Conservation (phyloP, 2,329 filamentous ascomycete species). For the Cladosporium austrohemisphaericum region DNA sequence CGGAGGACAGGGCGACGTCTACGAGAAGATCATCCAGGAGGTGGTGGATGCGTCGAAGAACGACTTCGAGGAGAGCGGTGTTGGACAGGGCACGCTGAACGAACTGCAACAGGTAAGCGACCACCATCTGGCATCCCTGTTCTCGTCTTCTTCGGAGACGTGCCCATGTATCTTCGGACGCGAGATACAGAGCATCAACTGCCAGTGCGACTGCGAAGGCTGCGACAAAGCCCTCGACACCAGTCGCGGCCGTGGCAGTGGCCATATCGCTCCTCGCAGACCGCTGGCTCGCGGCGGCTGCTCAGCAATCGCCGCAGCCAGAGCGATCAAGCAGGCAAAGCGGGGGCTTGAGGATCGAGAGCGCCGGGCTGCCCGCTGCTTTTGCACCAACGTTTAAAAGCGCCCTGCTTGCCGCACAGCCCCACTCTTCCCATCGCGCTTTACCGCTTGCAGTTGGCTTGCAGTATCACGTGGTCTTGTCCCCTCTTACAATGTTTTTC, state of each 20-base stretch:
- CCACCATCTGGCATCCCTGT: conserved; percentile 20
- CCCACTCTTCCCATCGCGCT: conserved; percentile 24
- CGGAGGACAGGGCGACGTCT: conserved; percentile 64
- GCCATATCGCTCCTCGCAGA: conserved; percentile 1
- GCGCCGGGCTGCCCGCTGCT: conserved; percentile 39
- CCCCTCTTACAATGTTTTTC: background rate
- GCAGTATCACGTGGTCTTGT: conserved; percentile 20
- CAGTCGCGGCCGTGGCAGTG: background rate
- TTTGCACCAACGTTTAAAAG: conserved; percentile 46
- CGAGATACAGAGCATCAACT: background rate
- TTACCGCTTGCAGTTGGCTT: conserved; percentile 32
- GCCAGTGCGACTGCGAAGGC: background rate
- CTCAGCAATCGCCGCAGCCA: conserved; percentile 20
- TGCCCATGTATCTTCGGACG: background rate
- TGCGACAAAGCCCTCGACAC: background rate
- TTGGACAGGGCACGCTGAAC: conserved; percentile 80
- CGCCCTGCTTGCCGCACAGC: conserved; percentile 18
- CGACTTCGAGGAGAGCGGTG: conserved; percentile 95
- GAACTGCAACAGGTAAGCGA: conserved; percentile 75
- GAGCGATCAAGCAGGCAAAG: conserved; percentile 36
- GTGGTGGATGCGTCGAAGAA: conserved; percentile 63
- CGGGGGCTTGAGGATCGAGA: conserved; percentile 40
- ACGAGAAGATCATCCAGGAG: conserved; percentile 85
- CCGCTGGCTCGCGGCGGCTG: conserved; percentile 6
- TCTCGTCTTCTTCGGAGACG: conserved; percentile 13